Percentiles rank a stretch among this genome's conserved stretches.
phyloP scores from a whole-genome alignment of 2,329 filamentous ascomycete genomes.

The Cercospora sojina region DNA sequence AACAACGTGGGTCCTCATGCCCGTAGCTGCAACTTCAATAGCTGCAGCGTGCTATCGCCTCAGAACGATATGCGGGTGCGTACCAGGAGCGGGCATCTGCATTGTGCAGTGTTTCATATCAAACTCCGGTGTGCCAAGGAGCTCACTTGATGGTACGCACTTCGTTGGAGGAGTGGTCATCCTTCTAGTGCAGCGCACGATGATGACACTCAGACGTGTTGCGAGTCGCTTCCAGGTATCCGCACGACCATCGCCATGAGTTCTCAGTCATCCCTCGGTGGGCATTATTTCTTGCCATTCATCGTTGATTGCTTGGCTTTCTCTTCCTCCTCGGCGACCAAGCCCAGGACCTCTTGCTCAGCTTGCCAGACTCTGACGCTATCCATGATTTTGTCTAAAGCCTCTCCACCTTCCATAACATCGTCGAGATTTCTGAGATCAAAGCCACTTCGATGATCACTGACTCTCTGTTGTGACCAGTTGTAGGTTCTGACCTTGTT shows the following conservation, averaged over 20 bases:
- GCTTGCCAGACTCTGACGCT: slow-evolving; percentile 75
- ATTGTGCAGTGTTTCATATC: neutral
- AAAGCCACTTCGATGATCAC: slow-evolving; percentile 79
- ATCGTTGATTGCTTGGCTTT: slow-evolving; percentile 19
- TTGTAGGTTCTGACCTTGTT: slow-evolving; percentile 97
- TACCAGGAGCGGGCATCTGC: neutral
- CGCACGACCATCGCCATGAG: neutral
- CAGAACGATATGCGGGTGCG: neutral
- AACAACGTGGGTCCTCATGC: neutral
- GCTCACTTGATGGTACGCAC: neutral
- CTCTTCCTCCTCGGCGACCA: slow-evolving; percentile 44
- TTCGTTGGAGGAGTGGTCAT: neutral
- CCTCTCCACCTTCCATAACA: slow-evolving; percentile 73
- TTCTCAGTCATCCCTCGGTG: neutral
- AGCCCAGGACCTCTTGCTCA: slow-evolving; percentile 68
- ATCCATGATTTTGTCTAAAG: slow-evolving; percentile 72
- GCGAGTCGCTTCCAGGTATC: neutral
- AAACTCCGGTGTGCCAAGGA: neutral
- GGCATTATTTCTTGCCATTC: slow-evolving; percentile 5
- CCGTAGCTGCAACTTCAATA: neutral
- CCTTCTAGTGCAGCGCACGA: neutral
- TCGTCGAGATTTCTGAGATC: slow-evolving; percentile 78
- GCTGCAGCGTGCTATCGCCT: neutral
- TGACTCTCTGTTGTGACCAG: slow-evolving; percentile 73
- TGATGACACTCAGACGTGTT: neutral